phyloP scores from a whole-genome alignment of 176 grass and related monocot species.

The Rhynchospora breviuscula region DNA sequence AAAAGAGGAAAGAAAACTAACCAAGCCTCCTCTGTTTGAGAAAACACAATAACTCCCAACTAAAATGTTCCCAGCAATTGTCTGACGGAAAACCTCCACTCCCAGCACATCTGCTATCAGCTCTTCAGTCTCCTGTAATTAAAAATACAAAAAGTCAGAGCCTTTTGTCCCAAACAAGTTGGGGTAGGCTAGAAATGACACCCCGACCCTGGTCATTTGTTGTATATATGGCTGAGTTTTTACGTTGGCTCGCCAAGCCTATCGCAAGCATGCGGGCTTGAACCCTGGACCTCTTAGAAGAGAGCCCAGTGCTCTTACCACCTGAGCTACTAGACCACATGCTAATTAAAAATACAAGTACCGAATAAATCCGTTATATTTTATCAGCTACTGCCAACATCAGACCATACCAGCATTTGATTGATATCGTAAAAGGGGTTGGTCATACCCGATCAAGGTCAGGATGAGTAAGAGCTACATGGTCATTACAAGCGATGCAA shows the following conservation, averaged over 20 bases:
- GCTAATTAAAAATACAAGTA: background rate
- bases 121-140: conserved; percentile 75
- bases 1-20: conserved; percentile 15
- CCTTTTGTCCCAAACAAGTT: too few relatives aligned
- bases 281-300: too few relatives aligned
- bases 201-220: too few relatives aligned
- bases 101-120: conserved; percentile 89
- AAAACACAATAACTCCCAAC: conserved; percentile 86
- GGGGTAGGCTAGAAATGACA: too few relatives aligned
- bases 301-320: too few relatives aligned
- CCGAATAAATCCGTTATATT: background rate
- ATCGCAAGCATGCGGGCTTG: too few relatives aligned
- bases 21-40: conserved; percentile 88
- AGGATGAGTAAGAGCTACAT: conserved; percentile 98
- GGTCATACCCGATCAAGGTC: conserved; percentile 76
- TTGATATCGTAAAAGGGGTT: background rate
- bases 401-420: background rate
- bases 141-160: too few relatives aligned
- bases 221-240: too few relatives aligned
- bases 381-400: background rate
- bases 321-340: too few relatives aligned
- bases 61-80: conserved; percentile 87
- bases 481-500: conserved; percentile 87
- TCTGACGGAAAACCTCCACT: conserved; percentile 90
- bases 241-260: too few relatives aligned